These are phyloP conservation scores for Penicillium roqueforti DNA, from an alignment of 495 filamentous ascomycete species.

Conservation along the genomic window DNA sequence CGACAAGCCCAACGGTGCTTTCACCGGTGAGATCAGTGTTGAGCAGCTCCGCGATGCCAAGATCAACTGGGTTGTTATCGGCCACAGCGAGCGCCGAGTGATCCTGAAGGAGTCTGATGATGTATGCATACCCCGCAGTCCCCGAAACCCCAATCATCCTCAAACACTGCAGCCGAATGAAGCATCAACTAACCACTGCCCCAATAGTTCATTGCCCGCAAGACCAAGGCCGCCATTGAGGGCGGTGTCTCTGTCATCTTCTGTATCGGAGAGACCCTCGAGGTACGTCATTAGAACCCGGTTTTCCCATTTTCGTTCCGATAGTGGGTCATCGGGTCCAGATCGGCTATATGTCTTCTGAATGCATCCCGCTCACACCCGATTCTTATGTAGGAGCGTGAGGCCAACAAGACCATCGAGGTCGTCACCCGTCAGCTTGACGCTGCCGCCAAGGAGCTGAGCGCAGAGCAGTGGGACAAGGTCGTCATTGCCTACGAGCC, in stretches of 20 bases:
- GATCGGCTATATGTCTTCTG: slow-evolving; percentile 12
- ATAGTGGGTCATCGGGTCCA: slow-evolving; percentile 26
- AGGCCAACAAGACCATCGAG: slow-evolving; percentile 80
- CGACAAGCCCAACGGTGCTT: slow-evolving; percentile 94
- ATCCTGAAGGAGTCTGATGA: slow-evolving; percentile 80
- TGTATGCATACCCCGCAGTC: slow-evolving; percentile 31
- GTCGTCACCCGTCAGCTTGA: slow-evolving; percentile 77
- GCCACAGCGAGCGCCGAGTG: slow-evolving; percentile 88
- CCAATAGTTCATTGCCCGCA: slow-evolving; percentile 71
- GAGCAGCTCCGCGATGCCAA: slow-evolving; percentile 81
- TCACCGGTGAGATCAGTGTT: slow-evolving; percentile 93
- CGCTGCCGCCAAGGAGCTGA: slow-evolving; percentile 59
- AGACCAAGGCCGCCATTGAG: slow-evolving; percentile 86
- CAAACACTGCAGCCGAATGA: neutral
- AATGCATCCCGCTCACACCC: slow-evolving; percentile 27
- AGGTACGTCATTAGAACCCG: slow-evolving; percentile 45
- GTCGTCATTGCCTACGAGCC: slow-evolving; percentile 98
- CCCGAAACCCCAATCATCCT: neutral
- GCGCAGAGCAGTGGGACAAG: slow-evolving; percentile 78
- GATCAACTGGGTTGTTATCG: slow-evolving; percentile 84
- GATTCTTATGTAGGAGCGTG: slow-evolving; percentile 61
- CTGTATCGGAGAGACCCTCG: slow-evolving; percentile 92
- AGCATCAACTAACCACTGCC: neutral
- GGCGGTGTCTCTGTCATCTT: slow-evolving; percentile 87
- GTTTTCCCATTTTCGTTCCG: slow-evolving; percentile 27